A percentile compares a stretch with the other conserved stretches of the same genome.
phyloP scores from a whole-genome alignment of 1,284 basidiomycete genomes.

The Ustilago shanxiensis region DNA sequence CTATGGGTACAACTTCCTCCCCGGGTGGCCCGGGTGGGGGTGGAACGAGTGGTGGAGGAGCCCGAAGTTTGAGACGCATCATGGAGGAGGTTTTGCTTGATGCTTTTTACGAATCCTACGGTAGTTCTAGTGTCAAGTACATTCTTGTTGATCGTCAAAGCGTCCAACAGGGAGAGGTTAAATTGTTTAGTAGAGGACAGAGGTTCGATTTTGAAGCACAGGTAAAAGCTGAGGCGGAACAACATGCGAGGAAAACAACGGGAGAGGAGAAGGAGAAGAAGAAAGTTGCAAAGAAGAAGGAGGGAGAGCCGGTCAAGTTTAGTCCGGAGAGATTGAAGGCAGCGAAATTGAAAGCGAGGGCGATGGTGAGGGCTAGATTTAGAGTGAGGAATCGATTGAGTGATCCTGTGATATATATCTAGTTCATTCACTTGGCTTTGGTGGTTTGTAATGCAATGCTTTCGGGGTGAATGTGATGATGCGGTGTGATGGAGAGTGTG shows the following conservation, averaged over 20 bases:
- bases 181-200: conserved; percentile 42
- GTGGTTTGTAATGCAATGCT: no score
- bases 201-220: conserved; percentile 28
- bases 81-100: conserved; percentile 75
- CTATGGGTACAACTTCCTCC: conserved; percentile 35
- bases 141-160: conserved; percentile 26
- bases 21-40: neutral
- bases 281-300: neutral
- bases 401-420: conserved; percentile 50
- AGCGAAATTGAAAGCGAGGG: conserved; percentile 12
- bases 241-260: neutral
- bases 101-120: conserved; percentile 47
- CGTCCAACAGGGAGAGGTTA: conserved; percentile 11
- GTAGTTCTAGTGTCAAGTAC: conserved; percentile 25
- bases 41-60: conserved; percentile 84
- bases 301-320: neutral
- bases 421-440: neutral
- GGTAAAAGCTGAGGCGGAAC: conserved; percentile 11
- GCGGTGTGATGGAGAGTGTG: no score
- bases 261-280: neutral
- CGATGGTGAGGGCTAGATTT: conserved; percentile 19
- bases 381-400: conserved; percentile 35
- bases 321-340: conserved; percentile 1
- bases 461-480: no score
- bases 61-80: conserved; percentile 86